Base-by-base conservation (phyloP, 371 early-diverging fungal genomes). In the Mortierella sp. region DNA sequence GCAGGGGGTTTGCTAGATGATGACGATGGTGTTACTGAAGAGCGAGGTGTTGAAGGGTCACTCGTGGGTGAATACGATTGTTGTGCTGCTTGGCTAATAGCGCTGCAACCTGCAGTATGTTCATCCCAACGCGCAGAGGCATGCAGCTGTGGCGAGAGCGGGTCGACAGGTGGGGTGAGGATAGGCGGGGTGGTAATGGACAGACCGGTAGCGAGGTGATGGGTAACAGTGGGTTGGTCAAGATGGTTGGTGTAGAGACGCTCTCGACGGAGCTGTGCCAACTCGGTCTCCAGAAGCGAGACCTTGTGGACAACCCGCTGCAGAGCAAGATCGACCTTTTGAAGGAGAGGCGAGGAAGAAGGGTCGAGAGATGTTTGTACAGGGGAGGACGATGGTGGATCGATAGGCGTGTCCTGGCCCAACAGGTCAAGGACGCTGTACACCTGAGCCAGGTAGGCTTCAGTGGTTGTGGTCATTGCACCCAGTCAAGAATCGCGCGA, bases 141-240 rank as follows among this genome's bases (percentile, higher is more conserved):
- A 7, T 67, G 60, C 51, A 67, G 46, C 14, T 64, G 61, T 31
- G 73, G 52, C 21, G 73, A 72, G 41, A 72, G 51, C 14, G 53
- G 31, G 53, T 73, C 67, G 56, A 63, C 73, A 13, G 73, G 73
- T 1, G 72, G 72, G 3, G 67, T 73, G 42, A 73, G 73, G 54
- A 73, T 73, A n/a, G 64, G 64, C 2, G 73, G 48, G 3, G 57
- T 49, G n/a, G n/a, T n/a, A 2, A 66, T 31, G 7, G 50, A 19
- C n/a, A 64, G 56, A 31, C 58, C 56, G 9, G 45, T 18, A 21
- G 55, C 12, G 55, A 16, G 3, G 53, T 56, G 50, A 61, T 43
- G 28, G 48, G 53, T 18, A 39, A 19, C 45, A 16, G 41, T 24
- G 26, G 5, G n/a, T 47, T 43, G 39, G 16, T 39, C 34, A 27